Evolutionary conservation across 2,329 filamentous ascomycete genomes (phyloP), one percentile per base, ranked within the genome.

Genomic region (Fusarium austroafricanum): DNA sequence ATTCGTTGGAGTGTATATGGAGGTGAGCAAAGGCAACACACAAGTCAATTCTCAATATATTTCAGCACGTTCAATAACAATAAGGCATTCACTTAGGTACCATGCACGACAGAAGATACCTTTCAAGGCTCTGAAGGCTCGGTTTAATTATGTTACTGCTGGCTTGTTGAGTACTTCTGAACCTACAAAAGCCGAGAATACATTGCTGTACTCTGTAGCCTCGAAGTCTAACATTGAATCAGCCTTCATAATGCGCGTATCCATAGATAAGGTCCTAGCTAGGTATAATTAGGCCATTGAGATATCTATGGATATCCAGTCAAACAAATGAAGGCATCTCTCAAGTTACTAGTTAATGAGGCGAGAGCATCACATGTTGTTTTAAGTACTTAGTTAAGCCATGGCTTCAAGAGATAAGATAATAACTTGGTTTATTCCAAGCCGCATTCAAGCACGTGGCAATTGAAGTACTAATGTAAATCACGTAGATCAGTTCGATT

Each of bases 381-480:
- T 33, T 17, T 7, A 33, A 15, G 14, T 17, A 35, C 31, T 33
- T 15, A 14, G 14, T 33, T 33, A 33, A 31, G 29, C 5, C 29
- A 31, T 14, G 10, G 7, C 14, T 33, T 33, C 31, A 15, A 15
- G n/a, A n/a, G n/a, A n/a, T n/a, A n/a, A n/a, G n/a, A n/a, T n/a
- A n/a, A n/a, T n/a, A n/a, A n/a, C n/a, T n/a, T n/a, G 26, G 9
- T 26, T 26, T 8, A 26, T 26, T 26, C 26, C 17, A n/a, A 35
- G 15, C 33, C 7, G 33, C 33, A 35, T 17, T 17, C 33, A 17
- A 44, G 45, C 69, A 71, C 45, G 55, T 71, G 65, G 58, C 42
- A 55, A 37, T 18, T 17, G 11, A 35, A 26, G 5, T 8, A 26
- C 23, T 26, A 15, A 21, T 11, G 26, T 23, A 26, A 26, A n/a